A percentile compares a stretch with the other conserved stretches of the same genome.
Conservation (phyloP, 106 monocot species). For the Ottelia alismoides region DNA sequence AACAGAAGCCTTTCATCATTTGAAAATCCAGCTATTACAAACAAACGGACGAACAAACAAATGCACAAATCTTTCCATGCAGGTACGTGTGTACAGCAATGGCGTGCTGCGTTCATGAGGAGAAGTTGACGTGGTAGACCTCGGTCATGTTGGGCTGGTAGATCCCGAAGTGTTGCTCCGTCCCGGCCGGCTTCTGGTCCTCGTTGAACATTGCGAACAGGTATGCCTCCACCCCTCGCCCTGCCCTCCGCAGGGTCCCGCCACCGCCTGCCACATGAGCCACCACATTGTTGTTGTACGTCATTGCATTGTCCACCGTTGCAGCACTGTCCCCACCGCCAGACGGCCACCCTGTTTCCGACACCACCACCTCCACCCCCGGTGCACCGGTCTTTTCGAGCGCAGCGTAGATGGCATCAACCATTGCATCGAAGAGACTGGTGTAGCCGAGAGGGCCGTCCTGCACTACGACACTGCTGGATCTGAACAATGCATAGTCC, state of each 20-base stretch:
- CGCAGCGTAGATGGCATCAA: conserved; percentile 20
- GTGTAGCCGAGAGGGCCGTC: conserved; percentile 11
- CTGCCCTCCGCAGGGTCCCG: conserved; percentile 26
- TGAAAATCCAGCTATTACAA: no score
- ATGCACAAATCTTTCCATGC: no score
- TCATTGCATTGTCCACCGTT: conserved; percentile 23
- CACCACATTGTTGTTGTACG: conserved; percentile 18
- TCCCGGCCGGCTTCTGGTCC: conserved; percentile 21
- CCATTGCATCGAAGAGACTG: conserved; percentile 28
- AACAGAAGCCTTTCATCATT: no score
- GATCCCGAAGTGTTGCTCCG: conserved; percentile 8
- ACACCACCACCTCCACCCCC: conserved; percentile 15
- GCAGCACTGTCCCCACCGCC: conserved; percentile 3
- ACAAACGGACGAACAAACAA: no score
- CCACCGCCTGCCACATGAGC: not conserved
- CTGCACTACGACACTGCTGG: conserved; percentile 2
- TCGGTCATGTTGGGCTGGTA: conserved; percentile 1
- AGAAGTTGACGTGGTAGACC: conserved; percentile 9
- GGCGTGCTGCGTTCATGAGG: no score
- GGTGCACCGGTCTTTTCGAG: conserved; percentile 15
- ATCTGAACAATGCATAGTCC: conserved; percentile 16
- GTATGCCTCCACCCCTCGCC: conserved; percentile 23
- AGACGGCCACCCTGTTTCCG: conserved; percentile 43
- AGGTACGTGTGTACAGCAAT: no score
- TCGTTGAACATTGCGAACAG: conserved; percentile 41